Evolutionary conservation across 495 filamentous ascomycete genomes (phyloP).

Genomic region (Xylaria venustula): DNA sequence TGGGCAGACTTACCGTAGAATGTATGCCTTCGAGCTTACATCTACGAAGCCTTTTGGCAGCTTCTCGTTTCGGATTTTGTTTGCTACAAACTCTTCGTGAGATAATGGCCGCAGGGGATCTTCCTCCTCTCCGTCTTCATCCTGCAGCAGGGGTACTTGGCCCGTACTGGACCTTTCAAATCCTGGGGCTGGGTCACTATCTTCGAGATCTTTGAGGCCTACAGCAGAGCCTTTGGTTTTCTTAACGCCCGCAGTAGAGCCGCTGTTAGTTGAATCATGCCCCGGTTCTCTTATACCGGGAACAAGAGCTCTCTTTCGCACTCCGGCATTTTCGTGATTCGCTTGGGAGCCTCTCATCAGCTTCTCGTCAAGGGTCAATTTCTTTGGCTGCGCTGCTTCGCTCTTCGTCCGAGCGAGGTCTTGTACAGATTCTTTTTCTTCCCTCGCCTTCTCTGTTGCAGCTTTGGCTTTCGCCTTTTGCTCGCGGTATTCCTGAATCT

Average conservation of each 20-base stretch:
- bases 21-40: slow-evolving; percentile 63
- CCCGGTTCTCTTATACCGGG: neutral
- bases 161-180: neutral
- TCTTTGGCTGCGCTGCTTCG: neutral
- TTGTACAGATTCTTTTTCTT: slow-evolving; percentile 20
- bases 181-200: slow-evolving; percentile 7
- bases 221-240: neutral
- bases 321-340: slow-evolving; percentile 1
- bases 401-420: slow-evolving; percentile 7
- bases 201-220: slow-evolving; percentile 22
- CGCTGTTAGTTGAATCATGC: neutral
- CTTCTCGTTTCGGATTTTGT: slow-evolving; percentile 57
- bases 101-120: slow-evolving; percentile 46
- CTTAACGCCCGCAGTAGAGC: neutral
- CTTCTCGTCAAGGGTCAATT: neutral
- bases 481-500: slow-evolving; percentile 40
- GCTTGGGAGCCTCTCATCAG: neutral
- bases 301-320: slow-evolving; percentile 10
- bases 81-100: slow-evolving; percentile 64
- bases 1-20: slow-evolving; percentile 60
- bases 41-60: slow-evolving; percentile 65
- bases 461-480: slow-evolving; percentile 34
- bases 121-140: slow-evolving; percentile 20
- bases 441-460: slow-evolving; percentile 20
- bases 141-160: slow-evolving; percentile 27